Base-by-base conservation (phyloP, 768 basidiomycete genomes). In the Tylopilus sp. region DNA sequence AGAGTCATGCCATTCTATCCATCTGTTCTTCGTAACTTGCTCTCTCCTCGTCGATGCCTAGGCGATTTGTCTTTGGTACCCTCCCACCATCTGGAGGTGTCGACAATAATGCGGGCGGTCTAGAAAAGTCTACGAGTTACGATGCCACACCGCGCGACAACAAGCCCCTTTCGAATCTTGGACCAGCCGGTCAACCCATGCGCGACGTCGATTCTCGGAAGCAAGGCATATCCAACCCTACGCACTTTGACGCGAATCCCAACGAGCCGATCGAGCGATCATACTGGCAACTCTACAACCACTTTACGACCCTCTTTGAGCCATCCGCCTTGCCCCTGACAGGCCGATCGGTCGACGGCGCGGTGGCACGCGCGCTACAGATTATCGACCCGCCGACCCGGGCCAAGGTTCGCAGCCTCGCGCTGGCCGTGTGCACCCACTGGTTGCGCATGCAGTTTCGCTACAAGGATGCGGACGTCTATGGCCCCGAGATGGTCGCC, bases 391-490 rank as follows among this genome's bases (percentile, higher is more conserved):
- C 19, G 26, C 55, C 53, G 31, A 53, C 65, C 5, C 53, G 29
- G 37, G 16, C 37, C 7, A 60, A 53, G 25, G 52, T 55, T 19
- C 57, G 52, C 17, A 33, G 30, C 14, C 58, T 65, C 17, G 54
- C 56, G 2, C 43, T 44, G 10, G 45, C 34, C 8, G 10, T 59
- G 14, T 50, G 43, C 11, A 50, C 44, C 16, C 65, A 57, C 25
- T 62, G 63, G 65, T 48, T 41, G 34, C 50, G 56, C 4, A 38
- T 60, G 34, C 65, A 61, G 38, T 48, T 38, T 40, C 52, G 45
- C 6, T 51, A 30, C 38, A 48, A 38, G 30, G 33, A 68, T 22
- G 14, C 31, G 11, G 50, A 57, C 13, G 49, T 36, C 14, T 38
- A 19, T 13, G 61, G 55, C 6, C 7, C 28, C 0, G 50, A 54